A percentile compares a stretch with the other conserved stretches of the same genome.
These are phyloP conservation scores for Cystobasidium sp. DNA, from an alignment of 1,284 basidiomycete species.

Conservation along the genomic window DNA sequence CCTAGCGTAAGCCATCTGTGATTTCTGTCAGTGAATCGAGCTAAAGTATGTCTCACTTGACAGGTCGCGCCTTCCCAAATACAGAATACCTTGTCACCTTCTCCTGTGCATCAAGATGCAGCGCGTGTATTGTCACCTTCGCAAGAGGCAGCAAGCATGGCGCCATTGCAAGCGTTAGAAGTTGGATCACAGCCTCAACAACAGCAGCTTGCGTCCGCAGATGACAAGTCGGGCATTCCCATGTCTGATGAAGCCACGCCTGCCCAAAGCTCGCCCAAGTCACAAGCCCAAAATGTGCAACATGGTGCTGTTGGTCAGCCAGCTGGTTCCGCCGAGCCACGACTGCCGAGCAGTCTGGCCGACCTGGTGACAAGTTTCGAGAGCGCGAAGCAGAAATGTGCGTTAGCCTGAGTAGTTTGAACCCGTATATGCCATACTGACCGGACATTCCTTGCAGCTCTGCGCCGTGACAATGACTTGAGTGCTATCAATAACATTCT, in stretches of 20 bases:
- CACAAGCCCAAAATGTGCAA: neutral
- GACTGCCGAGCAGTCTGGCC: conserved; percentile 76
- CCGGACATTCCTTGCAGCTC: conserved; percentile 62
- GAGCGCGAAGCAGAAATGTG: conserved; percentile 91
- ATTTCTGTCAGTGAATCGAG: neutral
- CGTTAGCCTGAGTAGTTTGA: conserved; percentile 52
- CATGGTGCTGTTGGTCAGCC: conserved; percentile 12
- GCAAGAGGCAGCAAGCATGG: conserved; percentile 39
- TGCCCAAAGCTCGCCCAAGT: conserved; percentile 24
- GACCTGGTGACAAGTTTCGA: conserved; percentile 95
- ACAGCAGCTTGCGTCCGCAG: conserved; percentile 9
- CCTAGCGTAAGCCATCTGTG: conserved; percentile 7
- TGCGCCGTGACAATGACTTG: conserved; percentile 83
- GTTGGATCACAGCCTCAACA: conserved; percentile 54
- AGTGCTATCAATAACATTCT: conserved; percentile 78
- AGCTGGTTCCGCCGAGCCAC: conserved; percentile 39
- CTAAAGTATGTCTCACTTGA: neutral
- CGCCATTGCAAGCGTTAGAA: conserved; percentile 42
- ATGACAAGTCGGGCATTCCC: conserved; percentile 20
- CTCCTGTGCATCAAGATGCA: neutral
- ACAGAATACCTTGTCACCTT: neutral
- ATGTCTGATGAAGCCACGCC: conserved; percentile 26
- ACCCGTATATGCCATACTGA: neutral
- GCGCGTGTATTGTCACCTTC: conserved; percentile 32
- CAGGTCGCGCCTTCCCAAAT: conserved; percentile 2